Evolutionary conservation across 1,284 basidiomycete genomes (phyloP), one percentile per base, ranked within the genome.

Genomic region (Malassezia furfur): DNA sequence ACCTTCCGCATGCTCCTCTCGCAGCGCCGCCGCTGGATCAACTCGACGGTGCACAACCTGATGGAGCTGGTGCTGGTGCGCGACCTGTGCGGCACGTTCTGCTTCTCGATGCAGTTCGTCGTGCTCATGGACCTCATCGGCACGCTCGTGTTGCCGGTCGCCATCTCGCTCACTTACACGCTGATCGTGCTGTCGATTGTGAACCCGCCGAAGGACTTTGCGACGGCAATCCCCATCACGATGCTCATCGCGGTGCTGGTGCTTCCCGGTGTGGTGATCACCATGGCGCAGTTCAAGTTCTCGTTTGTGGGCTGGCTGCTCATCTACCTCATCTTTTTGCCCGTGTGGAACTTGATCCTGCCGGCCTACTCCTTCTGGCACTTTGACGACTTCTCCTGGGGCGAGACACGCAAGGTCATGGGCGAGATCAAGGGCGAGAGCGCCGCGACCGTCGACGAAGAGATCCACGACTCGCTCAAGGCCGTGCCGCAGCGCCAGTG

Each of bases 371-470:
- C 91, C 25, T 96, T 96, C 76, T 96, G 91, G 91, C 91, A 98
- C 78, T 96, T 98, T 76, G 94, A 98, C 70, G 94, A 98, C 77
- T 94, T 96, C 76, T 91, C 89, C 34, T 96, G 93, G 93, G 93
- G 93, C 69, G 89, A 96, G 77, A 98, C 93, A 71, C 91, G 94
- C 68, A 91, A 91, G 78, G 91, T 98, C 4, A 88, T 87, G 76
- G 66, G 72, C 38, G 74, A 76, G 54, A 62, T 52, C 48, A 72
- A 72, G 48, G 82, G 80, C 45, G 82, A 83, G 62, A 85, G 82
- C 8, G 90, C 94, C 68, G 87, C 83, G 22, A 82, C 81, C 17
- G 86, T 82, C 19, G 81, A 80, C 17, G 84, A 84, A 31, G 82
- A 80, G 46, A 78, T 78, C 5, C 66, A 76, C 5, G 78, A 80